Evolutionary conservation across 2,329 filamentous ascomycete species (phyloP), one percentile per base, ranked within the genome.

Genomic region (Bimuria novae-zelandiae): DNA sequence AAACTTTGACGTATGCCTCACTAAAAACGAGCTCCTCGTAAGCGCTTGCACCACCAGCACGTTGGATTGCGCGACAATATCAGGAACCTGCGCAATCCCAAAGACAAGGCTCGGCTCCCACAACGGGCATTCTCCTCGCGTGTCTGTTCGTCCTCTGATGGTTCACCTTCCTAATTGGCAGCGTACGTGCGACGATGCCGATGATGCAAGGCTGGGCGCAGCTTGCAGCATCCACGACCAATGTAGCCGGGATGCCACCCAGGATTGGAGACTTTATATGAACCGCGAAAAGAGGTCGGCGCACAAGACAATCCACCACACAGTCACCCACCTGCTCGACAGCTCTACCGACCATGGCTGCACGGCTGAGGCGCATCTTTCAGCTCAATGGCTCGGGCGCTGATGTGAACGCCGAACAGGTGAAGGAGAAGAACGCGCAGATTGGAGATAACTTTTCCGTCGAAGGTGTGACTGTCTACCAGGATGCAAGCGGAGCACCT

Each of bases 401-500:
- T 19, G 43, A 50, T 27, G 52, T 64, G 14, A 55, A 63, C 47
- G 47, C 52, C 2, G 22, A 39, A 3, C 52, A 61, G 14, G 62
- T 62, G 12, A 63, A 60, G 22, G 61, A 65, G 45, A 64, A 61
- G 42, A 68, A 68, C 51, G 57, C 60, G 17, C 59, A 64, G 54
- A 64, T 69, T 43, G 61, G 64, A 1, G 66, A 68, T 7, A 56
- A 68, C 22, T 57, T 67, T 17, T 57, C 51, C 40, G 64, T 69
- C 6, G 57, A 65, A 39, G 67, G 64, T 4, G 54, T 62, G 2
- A 37, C 42, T 1, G 55, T 66, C 3, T 65, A 61, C 22, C 66
- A 70, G 41, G 67, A 70, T 57, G 64, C 46, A 3, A 66, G 62
- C 30, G 67, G 67, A 3, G 67, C 66, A 10, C 67, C 67, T 1